Base-by-base conservation (phyloP, 345 rosid genomes). In the Bruguiera sexangula region DNA sequence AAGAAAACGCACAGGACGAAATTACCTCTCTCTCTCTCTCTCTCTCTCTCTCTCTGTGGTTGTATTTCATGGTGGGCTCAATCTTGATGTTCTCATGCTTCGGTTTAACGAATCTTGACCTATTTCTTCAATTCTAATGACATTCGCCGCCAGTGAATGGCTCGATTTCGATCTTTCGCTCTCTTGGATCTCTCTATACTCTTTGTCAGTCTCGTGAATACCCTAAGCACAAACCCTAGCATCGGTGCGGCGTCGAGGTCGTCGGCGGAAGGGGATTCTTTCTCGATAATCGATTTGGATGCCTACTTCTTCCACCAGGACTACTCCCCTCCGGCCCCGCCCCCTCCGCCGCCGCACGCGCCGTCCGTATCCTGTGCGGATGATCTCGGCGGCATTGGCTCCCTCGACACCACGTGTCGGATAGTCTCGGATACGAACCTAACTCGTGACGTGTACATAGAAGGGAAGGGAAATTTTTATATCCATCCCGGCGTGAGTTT, bases 321-420 rank as follows among this genome's bases (percentile, higher is more conserved):
- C 74, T 95, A 95, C 84, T 87, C 99, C 0, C 99, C 99, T 1
- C 98, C 98, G 8, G 81, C 99, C 26, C 99, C 99, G 6, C 98
- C 98, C 0, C 99, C 99, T 0, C 98, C 98, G 22, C 98, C 96
- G 4, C 98, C 99, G 29, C 98, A 86, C 65, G 85, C 93, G 31
- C 99, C 98, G 16, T 86, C 98, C 11, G 91, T 87, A 2, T 92
- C 98, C 0, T 96, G 99, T 79, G 70, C 58, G 26, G 99, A 89
- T 13, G 98, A 96, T 85, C 97, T 96, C 7, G 90, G 91, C 13
- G 99, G 99, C 50, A 74, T 88, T 60, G 99, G 99, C 22, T 75
- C 83, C 18, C 73, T 96, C 63, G 99, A 96, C 67, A 84, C 97
- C 57, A 85, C 91, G 16, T 96, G 99, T 54, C 82, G 89, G 85